phyloP scores from a whole-genome alignment of 345 rosid species.

The Euphorbia pulcherrima region DNA sequence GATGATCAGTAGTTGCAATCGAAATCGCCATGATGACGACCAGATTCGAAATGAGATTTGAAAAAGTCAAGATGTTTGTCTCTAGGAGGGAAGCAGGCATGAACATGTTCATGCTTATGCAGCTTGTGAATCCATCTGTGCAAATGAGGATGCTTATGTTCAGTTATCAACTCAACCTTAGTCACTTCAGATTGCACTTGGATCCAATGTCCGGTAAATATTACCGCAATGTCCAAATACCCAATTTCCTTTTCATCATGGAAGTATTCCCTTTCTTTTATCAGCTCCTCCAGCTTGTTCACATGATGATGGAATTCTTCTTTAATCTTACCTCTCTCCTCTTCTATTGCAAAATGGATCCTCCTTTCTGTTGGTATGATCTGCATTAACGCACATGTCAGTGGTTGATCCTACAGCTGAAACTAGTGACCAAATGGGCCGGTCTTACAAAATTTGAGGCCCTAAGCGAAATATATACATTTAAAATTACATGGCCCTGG shows the following conservation, averaged over 20 bases:
- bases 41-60: not conserved
- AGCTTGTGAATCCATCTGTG: not conserved
- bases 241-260: not conserved
- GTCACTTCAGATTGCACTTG: not conserved
- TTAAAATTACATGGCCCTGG: too few relatives aligned
- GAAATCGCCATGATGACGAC: not conserved
- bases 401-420: too few relatives aligned
- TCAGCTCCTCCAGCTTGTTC: not conserved
- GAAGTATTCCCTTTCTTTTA: constrained; percentile 1
- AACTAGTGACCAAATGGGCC: too few relatives aligned
- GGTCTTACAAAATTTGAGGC: too few relatives aligned
- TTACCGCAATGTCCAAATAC: constrained; percentile 3
- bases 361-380: not conserved
- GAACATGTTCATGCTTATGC: not conserved
- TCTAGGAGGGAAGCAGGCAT: not conserved
- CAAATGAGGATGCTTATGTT: not conserved
- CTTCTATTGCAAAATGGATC: not conserved
- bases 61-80: not conserved
- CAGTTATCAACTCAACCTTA: not conserved
- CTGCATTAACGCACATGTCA: too few relatives aligned
- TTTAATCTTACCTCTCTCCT: not conserved
- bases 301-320: not conserved
- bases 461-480: too few relatives aligned
- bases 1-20: not conserved
- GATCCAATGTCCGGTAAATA: not conserved